Evolutionary conservation across 1,139 yeast species (phyloP).

Genomic region (Candida tunisiensis): DNA sequence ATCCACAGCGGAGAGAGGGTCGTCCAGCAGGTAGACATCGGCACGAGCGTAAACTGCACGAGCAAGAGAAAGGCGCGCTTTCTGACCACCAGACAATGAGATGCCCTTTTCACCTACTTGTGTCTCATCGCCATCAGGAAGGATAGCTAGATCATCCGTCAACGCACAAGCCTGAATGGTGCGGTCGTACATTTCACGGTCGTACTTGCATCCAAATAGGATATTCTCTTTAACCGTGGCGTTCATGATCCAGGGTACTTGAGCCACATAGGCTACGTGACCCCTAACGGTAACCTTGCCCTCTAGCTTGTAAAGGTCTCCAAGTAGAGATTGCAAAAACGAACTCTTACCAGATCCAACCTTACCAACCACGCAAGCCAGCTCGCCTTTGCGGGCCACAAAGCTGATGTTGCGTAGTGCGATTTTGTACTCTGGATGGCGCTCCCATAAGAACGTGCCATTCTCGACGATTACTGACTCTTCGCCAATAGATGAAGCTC

Average conservation of each 20-base stretch:
- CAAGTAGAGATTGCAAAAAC: slow-evolving; percentile 64
- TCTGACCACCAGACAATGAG: slow-evolving; percentile 92
- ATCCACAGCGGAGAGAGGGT: slow-evolving; percentile 88
- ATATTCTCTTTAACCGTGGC: slow-evolving; percentile 84
- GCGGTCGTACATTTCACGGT: slow-evolving; percentile 58
- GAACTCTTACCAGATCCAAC: slow-evolving; percentile 94
- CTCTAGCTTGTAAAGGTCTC: slow-evolving; percentile 65
- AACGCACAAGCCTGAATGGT: slow-evolving; percentile 86
- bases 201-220: slow-evolving; percentile 74
- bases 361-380: slow-evolving; percentile 78
- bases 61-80: slow-evolving; percentile 84
- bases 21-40: slow-evolving; percentile 80
- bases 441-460: slow-evolving; percentile 83
- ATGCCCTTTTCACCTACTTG: slow-evolving; percentile 96
- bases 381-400: slow-evolving; percentile 58
- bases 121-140: slow-evolving; percentile 82
- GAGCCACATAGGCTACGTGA: slow-evolving; percentile 79
- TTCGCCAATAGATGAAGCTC: slow-evolving; percentile 40
- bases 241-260: slow-evolving; percentile 92
- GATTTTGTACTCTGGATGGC: slow-evolving; percentile 57
- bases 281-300: slow-evolving; percentile 71
- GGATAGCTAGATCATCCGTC: slow-evolving; percentile 54
- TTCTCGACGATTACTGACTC: slow-evolving; percentile 48
- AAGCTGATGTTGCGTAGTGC: slow-evolving; percentile 63
- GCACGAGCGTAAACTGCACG: slow-evolving; percentile 94